Evolutionary conservation across 2,329 filamentous ascomycete genomes (phyloP).

Genomic region (Endocalyx cinctus): DNA sequence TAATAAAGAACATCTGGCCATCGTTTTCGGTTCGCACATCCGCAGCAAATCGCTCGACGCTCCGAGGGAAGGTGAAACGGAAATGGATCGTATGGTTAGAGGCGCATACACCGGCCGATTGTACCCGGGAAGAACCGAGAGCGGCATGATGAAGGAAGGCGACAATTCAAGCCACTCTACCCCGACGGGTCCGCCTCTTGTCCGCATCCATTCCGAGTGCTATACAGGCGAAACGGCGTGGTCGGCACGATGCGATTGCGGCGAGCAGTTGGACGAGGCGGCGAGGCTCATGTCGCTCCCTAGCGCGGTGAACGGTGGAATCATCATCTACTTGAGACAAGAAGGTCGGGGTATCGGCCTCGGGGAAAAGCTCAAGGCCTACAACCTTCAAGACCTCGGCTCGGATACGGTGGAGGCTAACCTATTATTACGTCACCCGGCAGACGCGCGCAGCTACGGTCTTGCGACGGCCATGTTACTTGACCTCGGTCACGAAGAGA

Average conservation of each 20-base stretch:
- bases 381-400: conserved; percentile 93
- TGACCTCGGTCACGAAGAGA: conserved; percentile 75
- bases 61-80: conserved; percentile 70
- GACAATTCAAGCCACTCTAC: conserved; percentile 7
- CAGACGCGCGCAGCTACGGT: conserved; percentile 91
- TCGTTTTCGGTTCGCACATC: conserved; percentile 89
- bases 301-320: conserved; percentile 62
- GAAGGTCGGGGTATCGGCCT: conserved; percentile 94
- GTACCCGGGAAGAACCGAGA: conserved; percentile 78
- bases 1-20: conserved; percentile 93
- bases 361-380: conserved; percentile 93
- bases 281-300: conserved; percentile 85
- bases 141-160: conserved; percentile 47
- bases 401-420: conserved; percentile 99
- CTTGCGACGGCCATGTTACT: conserved; percentile 92
- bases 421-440: conserved; percentile 81
- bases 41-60: conserved; percentile 69
- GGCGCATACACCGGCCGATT: conserved; percentile 88
- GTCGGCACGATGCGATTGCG: conserved; percentile 96
- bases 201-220: conserved; percentile 95
- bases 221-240: conserved; percentile 98
- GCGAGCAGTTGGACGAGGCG: conserved; percentile 95
- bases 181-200: conserved; percentile 57
- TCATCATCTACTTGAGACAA: conserved; percentile 93
- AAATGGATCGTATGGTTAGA: conserved; percentile 87